A percentile compares a stretch with the other conserved stretches of the same genome.
Conservation (phyloP, 2,329 filamentous ascomycete species). For the Alternaria novae-zelandiae region DNA sequence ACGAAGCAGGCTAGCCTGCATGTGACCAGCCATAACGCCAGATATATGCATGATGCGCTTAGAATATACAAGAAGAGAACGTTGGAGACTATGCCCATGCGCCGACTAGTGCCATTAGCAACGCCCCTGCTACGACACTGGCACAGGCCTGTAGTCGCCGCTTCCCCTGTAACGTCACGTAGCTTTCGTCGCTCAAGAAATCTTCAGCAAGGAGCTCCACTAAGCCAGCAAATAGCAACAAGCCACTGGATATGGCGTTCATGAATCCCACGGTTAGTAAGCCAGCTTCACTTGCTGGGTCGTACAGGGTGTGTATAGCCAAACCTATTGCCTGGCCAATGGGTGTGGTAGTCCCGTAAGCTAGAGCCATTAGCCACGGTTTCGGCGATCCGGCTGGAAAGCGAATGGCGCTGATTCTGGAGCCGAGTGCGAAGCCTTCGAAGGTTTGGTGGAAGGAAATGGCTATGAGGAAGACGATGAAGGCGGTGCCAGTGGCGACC, state of each 20-base stretch:
- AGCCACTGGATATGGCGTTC: constrained; percentile 57
- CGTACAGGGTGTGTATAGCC: constrained; percentile 58
- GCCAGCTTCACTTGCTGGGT: constrained; percentile 56
- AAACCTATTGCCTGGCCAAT: constrained; percentile 59
- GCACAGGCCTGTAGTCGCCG: constrained; percentile 67
- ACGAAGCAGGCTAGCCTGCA: constrained; percentile 12
- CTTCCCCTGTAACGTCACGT: constrained; percentile 63
- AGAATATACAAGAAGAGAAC: not conserved
- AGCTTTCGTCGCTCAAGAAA: constrained; percentile 68
- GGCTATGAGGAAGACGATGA: constrained; percentile 70
- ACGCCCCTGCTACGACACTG: constrained; percentile 65
- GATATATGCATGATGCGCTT: constrained; percentile 8
- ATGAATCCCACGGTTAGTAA: constrained; percentile 58
- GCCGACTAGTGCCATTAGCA: constrained; percentile 71
- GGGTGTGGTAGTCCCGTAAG: constrained; percentile 65
- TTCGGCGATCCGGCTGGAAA: constrained; percentile 76
- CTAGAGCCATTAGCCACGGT: constrained; percentile 73
- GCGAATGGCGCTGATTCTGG: constrained; percentile 70
- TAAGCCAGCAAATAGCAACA: constrained; percentile 58
- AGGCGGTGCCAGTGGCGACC: constrained; percentile 69
- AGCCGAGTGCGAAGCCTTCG: constrained; percentile 72
- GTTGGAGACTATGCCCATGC: constrained; percentile 61
- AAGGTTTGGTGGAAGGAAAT: constrained; percentile 77
- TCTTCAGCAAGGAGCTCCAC: constrained; percentile 60
- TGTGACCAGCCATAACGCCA: constrained; percentile 10